These are phyloP conservation scores for Silene latifolia DNA, from an alignment of 148 eudicot genomes.

Conservation along the genomic window DNA sequence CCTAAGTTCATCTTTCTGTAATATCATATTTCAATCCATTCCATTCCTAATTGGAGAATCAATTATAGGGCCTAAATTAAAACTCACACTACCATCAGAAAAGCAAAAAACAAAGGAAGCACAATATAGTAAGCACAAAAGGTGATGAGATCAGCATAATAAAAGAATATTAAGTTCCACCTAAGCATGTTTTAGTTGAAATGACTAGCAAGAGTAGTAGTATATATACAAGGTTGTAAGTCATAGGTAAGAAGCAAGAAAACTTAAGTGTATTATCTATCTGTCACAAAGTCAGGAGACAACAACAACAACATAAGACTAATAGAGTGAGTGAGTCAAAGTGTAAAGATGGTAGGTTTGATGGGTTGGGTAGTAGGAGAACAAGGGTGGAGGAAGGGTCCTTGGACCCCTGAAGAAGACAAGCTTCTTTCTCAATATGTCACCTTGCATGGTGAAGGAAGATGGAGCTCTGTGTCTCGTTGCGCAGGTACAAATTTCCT, in stretches of 20 bases:
- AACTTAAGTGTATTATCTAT: conserved; percentile 8
- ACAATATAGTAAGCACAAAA: conserved; percentile 3
- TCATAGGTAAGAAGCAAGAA: neutral
- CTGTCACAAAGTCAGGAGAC: conserved; percentile 36
- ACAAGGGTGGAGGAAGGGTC: conserved; percentile 61
- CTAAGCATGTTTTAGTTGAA: conserved; percentile 20
- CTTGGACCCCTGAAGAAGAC: conserved; percentile 62
- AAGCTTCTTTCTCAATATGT: conserved; percentile 43
- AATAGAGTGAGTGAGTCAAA: neutral
- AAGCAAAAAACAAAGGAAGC: neutral
- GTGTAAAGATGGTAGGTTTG: conserved; percentile 21
- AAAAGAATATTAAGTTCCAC: conserved; percentile 12
- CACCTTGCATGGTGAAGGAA: conserved; percentile 47
- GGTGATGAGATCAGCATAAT: conserved; percentile 28
- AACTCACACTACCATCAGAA: too few relatives aligned
- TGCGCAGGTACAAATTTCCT: conserved; percentile 32
- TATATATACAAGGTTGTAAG: conserved; percentile 23
- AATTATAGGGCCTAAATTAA: too few relatives aligned
- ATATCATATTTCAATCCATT: too few relatives aligned
- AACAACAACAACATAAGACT: conserved; percentile 10
- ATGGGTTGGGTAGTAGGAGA: conserved; percentile 37
- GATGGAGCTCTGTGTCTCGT: conserved; percentile 57
- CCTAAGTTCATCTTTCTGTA: too few relatives aligned
- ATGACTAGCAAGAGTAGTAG: conserved; percentile 12
- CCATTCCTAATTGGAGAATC: too few relatives aligned